A percentile compares a stretch with the other conserved stretches of the same genome.
Evolutionary conservation across 768 basidiomycete genomes (phyloP).

Genomic region (Leccinum disarticulatum): DNA sequence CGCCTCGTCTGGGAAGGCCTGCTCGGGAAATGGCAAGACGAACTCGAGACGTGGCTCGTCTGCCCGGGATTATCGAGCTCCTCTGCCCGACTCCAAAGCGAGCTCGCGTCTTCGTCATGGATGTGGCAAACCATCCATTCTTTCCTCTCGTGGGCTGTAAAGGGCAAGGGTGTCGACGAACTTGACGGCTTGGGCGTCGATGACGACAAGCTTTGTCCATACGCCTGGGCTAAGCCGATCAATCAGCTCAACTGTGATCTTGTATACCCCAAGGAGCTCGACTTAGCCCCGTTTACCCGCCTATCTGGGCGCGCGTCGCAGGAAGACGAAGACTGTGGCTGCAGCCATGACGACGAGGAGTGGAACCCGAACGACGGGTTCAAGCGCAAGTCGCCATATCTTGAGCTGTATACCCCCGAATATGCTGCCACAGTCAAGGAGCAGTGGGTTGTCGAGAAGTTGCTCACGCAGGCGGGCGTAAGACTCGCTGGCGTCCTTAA

Average conservation of each 20-base stretch:
- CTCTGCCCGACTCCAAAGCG: conserved; percentile 5
- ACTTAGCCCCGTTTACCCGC: too few species aligned
- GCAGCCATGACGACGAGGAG: not conserved
- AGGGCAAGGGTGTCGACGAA: not conserved
- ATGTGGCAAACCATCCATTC: conserved; percentile 29
- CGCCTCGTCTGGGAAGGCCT: conserved; percentile 87
- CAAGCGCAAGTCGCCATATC: conserved; percentile 24
- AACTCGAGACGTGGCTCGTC: conserved; percentile 60
- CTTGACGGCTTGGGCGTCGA: conserved; percentile 44
- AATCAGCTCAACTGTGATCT: too few species aligned
- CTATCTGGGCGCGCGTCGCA: too few species aligned
- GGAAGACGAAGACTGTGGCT: not conserved
- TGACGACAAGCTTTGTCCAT: too few species aligned
- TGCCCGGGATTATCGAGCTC: conserved; percentile 48
- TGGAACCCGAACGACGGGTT: not conserved
- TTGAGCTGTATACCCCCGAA: conserved; percentile 79
- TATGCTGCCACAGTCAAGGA: conserved; percentile 72
- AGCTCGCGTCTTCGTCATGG: conserved; percentile 5
- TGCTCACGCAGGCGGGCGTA: conserved; percentile 81
- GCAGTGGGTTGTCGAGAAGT: conserved; percentile 72
- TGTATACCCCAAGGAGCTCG: too few species aligned
- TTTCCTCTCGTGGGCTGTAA: conserved; percentile 1
- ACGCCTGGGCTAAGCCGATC: too few species aligned
- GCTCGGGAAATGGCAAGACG: conserved; percentile 61
- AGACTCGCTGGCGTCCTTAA: conserved; percentile 85